Conservation (phyloP, 768 basidiomycete genomes). For the Mycena floridula region DNA sequence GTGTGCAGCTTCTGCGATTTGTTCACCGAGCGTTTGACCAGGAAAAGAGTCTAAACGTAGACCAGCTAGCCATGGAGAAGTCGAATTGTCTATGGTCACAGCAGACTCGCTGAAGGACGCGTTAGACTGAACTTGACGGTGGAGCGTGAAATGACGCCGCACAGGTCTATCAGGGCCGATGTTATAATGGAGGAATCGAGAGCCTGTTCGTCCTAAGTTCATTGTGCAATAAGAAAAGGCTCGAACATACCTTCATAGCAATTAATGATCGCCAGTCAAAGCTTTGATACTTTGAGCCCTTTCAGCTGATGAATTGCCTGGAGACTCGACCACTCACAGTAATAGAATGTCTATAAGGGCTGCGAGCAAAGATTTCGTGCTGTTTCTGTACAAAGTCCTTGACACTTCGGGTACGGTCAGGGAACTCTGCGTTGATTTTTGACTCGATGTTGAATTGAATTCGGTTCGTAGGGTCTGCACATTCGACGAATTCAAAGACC, state of each 20-base stretch:
- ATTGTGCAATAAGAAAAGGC: no score
- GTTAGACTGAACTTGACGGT: neutral
- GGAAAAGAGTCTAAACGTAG: slow-evolving; percentile 56
- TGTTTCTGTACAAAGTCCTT: slow-evolving; percentile 60
- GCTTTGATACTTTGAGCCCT: slow-evolving; percentile 55
- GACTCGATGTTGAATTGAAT: slow-evolving; percentile 78
- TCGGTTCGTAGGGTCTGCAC: slow-evolving; percentile 57
- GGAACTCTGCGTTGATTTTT: slow-evolving; percentile 54
- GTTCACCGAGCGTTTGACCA: slow-evolving; percentile 49
- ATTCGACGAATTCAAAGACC: slow-evolving; percentile 70
- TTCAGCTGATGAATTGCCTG: neutral
- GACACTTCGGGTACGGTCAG: slow-evolving; percentile 45
- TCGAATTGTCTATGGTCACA: slow-evolving; percentile 31
- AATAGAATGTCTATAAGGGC: slow-evolving; percentile 57
- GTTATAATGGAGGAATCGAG: slow-evolving; percentile 50
- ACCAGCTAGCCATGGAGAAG: slow-evolving; percentile 67
- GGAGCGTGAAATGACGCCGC: slow-evolving; percentile 12
- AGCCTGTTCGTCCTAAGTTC: no score
- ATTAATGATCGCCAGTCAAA: slow-evolving; percentile 78
- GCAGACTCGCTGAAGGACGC: slow-evolving; percentile 29
- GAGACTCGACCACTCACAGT: slow-evolving; percentile 36
- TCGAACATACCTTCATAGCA: slow-evolving; percentile 58
- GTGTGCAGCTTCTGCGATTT: slow-evolving; percentile 64
- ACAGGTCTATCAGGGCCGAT: slow-evolving; percentile 66
- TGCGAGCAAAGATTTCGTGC: slow-evolving; percentile 48